These are phyloP conservation scores for Talaromyces sp. DNA, from an alignment of 2,329 filamentous ascomycete genomes.

Conservation along the genomic window DNA sequence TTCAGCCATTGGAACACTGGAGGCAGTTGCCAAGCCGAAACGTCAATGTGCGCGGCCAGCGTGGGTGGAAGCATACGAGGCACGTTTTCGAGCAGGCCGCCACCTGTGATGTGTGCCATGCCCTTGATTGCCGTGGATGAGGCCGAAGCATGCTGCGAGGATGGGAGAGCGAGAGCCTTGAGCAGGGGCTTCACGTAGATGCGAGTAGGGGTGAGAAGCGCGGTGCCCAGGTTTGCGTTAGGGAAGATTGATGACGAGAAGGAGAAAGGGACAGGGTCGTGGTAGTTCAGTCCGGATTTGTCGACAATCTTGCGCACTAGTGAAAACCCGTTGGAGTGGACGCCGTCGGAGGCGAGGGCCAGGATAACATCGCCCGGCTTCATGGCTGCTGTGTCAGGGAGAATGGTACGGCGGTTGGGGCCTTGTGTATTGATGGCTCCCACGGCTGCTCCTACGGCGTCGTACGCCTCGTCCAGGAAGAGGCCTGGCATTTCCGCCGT, in stretches of 20 bases:
- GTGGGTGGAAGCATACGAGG: conserved; percentile 81
- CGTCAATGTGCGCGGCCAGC: conserved; percentile 76
- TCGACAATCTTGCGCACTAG: conserved; percentile 88
- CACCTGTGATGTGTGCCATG: conserved; percentile 94
- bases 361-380: conserved; percentile 74
- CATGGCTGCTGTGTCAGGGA: conserved; percentile 76
- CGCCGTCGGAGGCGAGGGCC: conserved; percentile 75
- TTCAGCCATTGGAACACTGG: conserved; percentile 85
- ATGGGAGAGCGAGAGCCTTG: conserved; percentile 46
- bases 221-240: conserved; percentile 55
- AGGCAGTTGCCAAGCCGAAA: conserved; percentile 67
- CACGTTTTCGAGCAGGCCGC: conserved; percentile 87
- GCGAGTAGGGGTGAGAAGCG: conserved; percentile 78
- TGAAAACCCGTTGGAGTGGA: conserved; percentile 96
- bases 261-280: conserved; percentile 72
- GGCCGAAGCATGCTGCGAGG: conserved; percentile 12
- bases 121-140: conserved; percentile 65
- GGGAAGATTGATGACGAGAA: conserved; percentile 57
- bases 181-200: conserved; percentile 89
- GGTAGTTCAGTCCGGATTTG: conserved; percentile 63
- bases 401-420: conserved; percentile 54
- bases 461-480: conserved; percentile 83
- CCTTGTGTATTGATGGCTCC: conserved; percentile 62
- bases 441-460: conserved; percentile 83
- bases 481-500: conserved; percentile 98